phyloP scores from a whole-genome alignment of 306 rosid genomes.

The Begonia fuchsioides region DNA sequence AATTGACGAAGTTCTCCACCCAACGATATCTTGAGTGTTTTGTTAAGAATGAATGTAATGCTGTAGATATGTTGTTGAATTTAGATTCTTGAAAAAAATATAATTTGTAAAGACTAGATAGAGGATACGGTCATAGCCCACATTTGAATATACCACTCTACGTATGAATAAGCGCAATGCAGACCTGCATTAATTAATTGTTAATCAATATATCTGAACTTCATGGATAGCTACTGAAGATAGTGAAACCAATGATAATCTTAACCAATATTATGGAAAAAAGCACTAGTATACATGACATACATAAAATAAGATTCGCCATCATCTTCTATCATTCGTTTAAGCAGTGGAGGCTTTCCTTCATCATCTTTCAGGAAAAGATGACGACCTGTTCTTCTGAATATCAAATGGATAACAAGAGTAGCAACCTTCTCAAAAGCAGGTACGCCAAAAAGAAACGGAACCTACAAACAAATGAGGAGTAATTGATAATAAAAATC shows the following conservation, averaged over 20 bases:
- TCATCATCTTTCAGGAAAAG: conserved; percentile 70
- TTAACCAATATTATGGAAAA: not conserved
- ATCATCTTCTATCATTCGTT: conserved; percentile 68
- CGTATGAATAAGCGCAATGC: conserved; percentile 67
- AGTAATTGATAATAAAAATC: no score
- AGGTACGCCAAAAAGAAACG: conserved; percentile 87
- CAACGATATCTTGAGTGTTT: conserved; percentile 61
- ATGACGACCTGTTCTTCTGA: conserved; percentile 97
- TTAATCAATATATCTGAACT: not conserved
- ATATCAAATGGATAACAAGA: conserved; percentile 66
- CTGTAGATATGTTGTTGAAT: not conserved
- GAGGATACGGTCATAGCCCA: conserved; percentile 84
- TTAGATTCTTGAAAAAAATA: conserved; percentile 1
- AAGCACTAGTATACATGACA: conserved; percentile 12
- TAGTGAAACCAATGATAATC: conserved; percentile 6
- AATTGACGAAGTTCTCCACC: conserved; percentile 95
- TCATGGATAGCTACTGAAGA: not conserved
- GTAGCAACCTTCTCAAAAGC: conserved; percentile 74
- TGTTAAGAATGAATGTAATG: not conserved
- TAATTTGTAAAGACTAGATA: conserved; percentile 3
- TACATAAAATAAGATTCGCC: conserved; percentile 67
- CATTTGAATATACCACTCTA: conserved; percentile 74
- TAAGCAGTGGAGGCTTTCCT: conserved; percentile 86
- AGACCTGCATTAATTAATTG: conserved; percentile 47
- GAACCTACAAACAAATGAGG: conserved; percentile 40